Evolutionary conservation across 192 early-diverging fungal genomes (phyloP), one percentile per base, ranked within the genome.

Genomic region (Chytriomyces hyalinus): DNA sequence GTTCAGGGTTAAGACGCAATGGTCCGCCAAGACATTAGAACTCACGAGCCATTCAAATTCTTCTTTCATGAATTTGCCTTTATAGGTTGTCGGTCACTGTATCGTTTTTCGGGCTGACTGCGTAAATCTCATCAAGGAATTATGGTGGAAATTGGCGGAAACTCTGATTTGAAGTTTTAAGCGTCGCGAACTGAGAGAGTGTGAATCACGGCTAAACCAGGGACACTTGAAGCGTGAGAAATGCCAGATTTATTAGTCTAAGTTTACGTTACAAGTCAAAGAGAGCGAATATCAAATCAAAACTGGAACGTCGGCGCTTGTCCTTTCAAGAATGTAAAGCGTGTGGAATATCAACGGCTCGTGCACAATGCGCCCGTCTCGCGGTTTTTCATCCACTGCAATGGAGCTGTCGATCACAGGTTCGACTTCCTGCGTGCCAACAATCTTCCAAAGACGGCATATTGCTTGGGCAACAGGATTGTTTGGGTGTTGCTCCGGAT

Each of bases 31-130:
- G 44, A 62, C 22, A 49, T 60, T 43, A 5, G 71, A 36, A 45
- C 22, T 45, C 10, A 60, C 60, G 15, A 73, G 71, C 71, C 71
- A 73, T 62, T 73, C 71, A 62, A 73, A 73, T 17, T 62, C 11
- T 26, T 11, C n/a, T 62, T 26, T 73, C 71, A 7, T 9, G 6
- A 26, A 62, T 28, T 73, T 7, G 61, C 36, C 36, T 36, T 36
- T 2, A 36, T 36, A 15, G 43, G 11, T 67, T 67, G 43, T 47
- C 48, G 43, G 11, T 67, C 48, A 47, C 48, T 36, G 36, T 36
- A 53, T 10, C 10, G 36, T 64, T 43, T 46, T 8, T 20, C 36
- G 36, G 36, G 36, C 36, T 36, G 36, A 36, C 36, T 36, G 36
- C 2, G 36, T 36, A 36, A 36, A 36, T 36, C 36, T 4, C 36